Evolutionary conservation across 352 stramenopile genomes (phyloP).

Genomic region (Phytophthora niederhauseri): DNA sequence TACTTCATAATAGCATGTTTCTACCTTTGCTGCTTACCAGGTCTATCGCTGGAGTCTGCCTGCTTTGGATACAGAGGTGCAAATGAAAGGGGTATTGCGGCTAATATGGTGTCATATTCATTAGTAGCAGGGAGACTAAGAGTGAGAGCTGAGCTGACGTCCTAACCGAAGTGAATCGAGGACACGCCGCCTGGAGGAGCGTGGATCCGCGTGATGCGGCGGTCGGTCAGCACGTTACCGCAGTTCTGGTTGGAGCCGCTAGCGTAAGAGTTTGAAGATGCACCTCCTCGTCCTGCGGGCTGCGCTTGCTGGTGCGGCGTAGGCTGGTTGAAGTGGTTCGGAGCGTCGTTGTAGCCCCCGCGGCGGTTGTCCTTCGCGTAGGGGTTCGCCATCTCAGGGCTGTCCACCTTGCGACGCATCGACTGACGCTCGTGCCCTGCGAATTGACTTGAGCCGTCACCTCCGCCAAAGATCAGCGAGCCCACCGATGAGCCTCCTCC

Average conservation of each 20-base stretch:
- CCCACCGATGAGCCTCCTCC: conserved; percentile 75
- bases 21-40: conserved; percentile 14
- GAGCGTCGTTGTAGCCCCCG: conserved; percentile 23
- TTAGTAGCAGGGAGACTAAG: conserved; percentile 11
- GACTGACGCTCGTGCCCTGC: conserved; percentile 53
- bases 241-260: conserved; percentile 86
- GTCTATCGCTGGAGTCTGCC: not conserved
- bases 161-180: conserved; percentile 78
- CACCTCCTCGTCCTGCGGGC: conserved; percentile 9
- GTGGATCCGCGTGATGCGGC: conserved; percentile 90
- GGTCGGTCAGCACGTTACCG: conserved; percentile 91
- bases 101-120: conserved; percentile 24
- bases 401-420: conserved; percentile 54
- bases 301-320: conserved; percentile 36
- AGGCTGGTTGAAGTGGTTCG: conserved; percentile 34
- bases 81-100: conserved; percentile 1
- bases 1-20: conserved; percentile 33
- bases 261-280: conserved; percentile 89
- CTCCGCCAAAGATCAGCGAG: conserved; percentile 77
- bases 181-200: conserved; percentile 85
- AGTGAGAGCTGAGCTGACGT: conserved; percentile 10
- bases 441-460: conserved; percentile 55
- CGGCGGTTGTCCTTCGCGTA: conserved; percentile 50
- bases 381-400: conserved; percentile 54
- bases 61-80: not conserved